phyloP scores from a whole-genome alignment of 768 basidiomycete genomes.

The Tubosaeta sp. region DNA sequence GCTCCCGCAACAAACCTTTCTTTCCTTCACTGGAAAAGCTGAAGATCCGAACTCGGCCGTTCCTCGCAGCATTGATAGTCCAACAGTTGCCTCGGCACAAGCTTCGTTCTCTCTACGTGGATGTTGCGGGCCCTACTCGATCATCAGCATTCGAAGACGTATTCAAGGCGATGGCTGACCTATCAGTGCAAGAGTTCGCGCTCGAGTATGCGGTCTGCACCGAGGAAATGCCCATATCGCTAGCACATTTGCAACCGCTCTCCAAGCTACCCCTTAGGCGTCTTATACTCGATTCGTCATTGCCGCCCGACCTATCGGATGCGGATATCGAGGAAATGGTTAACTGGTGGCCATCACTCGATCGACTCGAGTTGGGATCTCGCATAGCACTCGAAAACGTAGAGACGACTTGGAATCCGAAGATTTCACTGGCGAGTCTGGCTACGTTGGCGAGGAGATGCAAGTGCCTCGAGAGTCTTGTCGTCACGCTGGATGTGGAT shows the following conservation, averaged over 20 bases:
- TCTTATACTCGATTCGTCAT: conserved; percentile 37
- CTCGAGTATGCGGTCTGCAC: conserved; percentile 35
- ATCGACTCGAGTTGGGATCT: conserved; percentile 40
- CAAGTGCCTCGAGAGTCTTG: conserved; percentile 14
- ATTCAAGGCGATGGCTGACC: conserved; percentile 30
- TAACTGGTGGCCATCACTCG: conserved; percentile 44
- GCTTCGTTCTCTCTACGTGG: conserved; percentile 37
- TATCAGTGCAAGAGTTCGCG: conserved; percentile 34
- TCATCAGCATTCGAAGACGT: conserved; percentile 34
- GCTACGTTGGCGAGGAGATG: conserved; percentile 15
- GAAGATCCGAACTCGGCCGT: conserved; percentile 36
- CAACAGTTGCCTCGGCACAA: conserved; percentile 29
- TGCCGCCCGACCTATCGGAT: conserved; percentile 38
- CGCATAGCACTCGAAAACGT: conserved; percentile 23
- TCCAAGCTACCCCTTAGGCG: conserved; percentile 33
- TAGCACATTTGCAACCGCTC: conserved; percentile 35
- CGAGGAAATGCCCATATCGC: conserved; percentile 24
- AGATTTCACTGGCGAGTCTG: conserved; percentile 16
- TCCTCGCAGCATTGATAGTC: conserved; percentile 34
- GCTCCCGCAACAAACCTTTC: conserved; percentile 4
- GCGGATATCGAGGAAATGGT: conserved; percentile 35
- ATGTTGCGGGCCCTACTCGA: conserved; percentile 29
- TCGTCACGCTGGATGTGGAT: conserved; percentile 15
- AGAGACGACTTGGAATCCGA: conserved; percentile 17
- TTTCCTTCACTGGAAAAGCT: conserved; percentile 39